phyloP scores from a whole-genome alignment of 2,329 filamentous ascomycete species.

The Alternaria sp. region DNA sequence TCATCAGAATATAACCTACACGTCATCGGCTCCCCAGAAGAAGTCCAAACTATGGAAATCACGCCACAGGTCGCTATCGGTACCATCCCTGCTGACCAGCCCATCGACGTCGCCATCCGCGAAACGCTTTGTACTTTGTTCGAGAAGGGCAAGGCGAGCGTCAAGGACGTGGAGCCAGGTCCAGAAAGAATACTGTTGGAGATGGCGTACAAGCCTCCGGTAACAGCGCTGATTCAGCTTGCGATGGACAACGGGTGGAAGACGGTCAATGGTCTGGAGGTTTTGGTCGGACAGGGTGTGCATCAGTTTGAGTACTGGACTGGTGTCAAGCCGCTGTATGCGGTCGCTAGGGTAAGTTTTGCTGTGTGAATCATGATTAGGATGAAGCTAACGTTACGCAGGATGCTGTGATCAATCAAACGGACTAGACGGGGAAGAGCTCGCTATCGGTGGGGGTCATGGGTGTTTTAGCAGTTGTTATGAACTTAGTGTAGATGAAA shows the following conservation, averaged over 20 bases:
- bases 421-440: neutral
- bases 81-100: conserved; percentile 87
- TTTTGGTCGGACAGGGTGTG: conserved; percentile 81
- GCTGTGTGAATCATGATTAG: neutral
- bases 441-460: neutral
- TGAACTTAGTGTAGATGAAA: neutral
- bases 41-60: conserved; percentile 54
- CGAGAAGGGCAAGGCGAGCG: conserved; percentile 33
- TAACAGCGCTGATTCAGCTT: conserved; percentile 84
- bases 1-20: conserved; percentile 73
- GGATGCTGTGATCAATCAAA: conserved; percentile 27
- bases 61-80: conserved; percentile 78
- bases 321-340: conserved; percentile 75
- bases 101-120: conserved; percentile 75
- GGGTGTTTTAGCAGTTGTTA: neutral
- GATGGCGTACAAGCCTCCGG: conserved; percentile 92
- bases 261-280: conserved; percentile 86
- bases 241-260: conserved; percentile 80
- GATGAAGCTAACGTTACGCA: conserved; percentile 10
- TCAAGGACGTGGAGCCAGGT: conserved; percentile 17
- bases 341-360: conserved; percentile 66
- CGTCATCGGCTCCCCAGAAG: conserved; percentile 57
- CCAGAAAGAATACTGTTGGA: conserved; percentile 72
- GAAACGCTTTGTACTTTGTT: conserved; percentile 67
- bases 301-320: conserved; percentile 92